Evolutionary conservation across 106 monocot species (phyloP).

Genomic region (Dendrobium catenatum): DNA sequence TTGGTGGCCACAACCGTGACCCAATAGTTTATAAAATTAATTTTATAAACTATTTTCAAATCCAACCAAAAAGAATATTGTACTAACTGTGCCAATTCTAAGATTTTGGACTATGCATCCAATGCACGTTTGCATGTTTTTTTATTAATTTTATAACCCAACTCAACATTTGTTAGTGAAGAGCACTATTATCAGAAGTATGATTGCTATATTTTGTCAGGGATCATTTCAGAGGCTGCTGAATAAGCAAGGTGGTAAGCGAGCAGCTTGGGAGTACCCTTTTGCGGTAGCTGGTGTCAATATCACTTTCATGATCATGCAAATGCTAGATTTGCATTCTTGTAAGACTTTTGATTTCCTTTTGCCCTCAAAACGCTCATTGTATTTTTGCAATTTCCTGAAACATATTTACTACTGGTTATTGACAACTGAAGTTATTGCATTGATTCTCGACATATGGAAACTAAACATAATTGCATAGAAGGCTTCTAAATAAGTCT

Average conservation of each 20-base stretch:
- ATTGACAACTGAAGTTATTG: neutral
- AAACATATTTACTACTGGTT: neutral
- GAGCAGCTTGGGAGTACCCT: conserved; percentile 89
- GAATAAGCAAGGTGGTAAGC: conserved; percentile 67
- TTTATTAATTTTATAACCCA: neutral
- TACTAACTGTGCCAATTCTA: neutral
- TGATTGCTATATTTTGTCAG: conserved; percentile 20
- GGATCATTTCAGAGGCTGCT: conserved; percentile 67
- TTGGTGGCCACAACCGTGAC: neutral
- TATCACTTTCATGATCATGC: conserved; percentile 95
- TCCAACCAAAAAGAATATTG: neutral
- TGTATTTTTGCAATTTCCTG: neutral
- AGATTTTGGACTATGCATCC: neutral
- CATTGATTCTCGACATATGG: neutral
- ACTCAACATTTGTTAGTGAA: neutral
- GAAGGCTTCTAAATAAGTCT: neutral
- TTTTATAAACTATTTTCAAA: neutral
- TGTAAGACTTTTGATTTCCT: conserved; percentile 23
- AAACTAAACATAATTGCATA: neutral
- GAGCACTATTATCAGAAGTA: neutral
- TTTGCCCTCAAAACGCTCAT: neutral
- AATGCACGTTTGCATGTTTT: neutral
- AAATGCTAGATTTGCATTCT: conserved; percentile 82
- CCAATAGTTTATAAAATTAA: neutral
- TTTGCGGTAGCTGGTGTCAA: conserved; percentile 94